Base-by-base conservation (phyloP, 257 asterid species). In the Sherardia arvensis region DNA sequence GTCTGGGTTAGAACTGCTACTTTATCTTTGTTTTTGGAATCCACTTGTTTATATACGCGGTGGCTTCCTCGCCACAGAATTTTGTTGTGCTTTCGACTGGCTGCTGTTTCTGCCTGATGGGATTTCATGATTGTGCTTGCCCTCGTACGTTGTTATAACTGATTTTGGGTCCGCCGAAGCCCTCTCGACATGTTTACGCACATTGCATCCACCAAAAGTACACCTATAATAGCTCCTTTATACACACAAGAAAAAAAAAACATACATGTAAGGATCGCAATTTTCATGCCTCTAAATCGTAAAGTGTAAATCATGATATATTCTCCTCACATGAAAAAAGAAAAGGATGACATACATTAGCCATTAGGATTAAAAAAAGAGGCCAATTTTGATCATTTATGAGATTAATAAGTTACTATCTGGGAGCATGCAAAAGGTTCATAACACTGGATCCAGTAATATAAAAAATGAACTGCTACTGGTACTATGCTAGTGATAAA, bases 181-280 rank as follows among this genome's bases (percentile, higher is more conserved):
- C 74, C 98, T 86, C 78, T 91, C 98, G 0, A 91, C 95, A 40
- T 91, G 98, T 76, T 91, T 91, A 29, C 98, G 95, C 5, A 91
- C 98, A 28, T 78, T 89, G 83, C 98, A 91, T 66, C 96, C 98
- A 1, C 85, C 75, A 65, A 63, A 80, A 27, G 98, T 88, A 64
- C 98, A 91, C 59, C 88, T 83, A 77, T 90, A 91, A 66, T 91
- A 91, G 78, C 98, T 88, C 89, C 98, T 91, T 83, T 58, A 69
- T 57, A 69, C 55, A 59, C 38, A 57, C 38, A 51, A 53, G 38
- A 57, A 33, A 28, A 18, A 32, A 14, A 48, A n/a, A 30, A 33
- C 51, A 48, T 20, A 64, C 9, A 25, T 48, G 3, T 5, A 49
- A 29, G 15, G 5, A 48, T 64, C 25, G 22, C 53, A 30, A 14